Base-by-base conservation (phyloP, 2,329 filamentous ascomycete genomes). In the Cordyceps cateniannulata region DNA sequence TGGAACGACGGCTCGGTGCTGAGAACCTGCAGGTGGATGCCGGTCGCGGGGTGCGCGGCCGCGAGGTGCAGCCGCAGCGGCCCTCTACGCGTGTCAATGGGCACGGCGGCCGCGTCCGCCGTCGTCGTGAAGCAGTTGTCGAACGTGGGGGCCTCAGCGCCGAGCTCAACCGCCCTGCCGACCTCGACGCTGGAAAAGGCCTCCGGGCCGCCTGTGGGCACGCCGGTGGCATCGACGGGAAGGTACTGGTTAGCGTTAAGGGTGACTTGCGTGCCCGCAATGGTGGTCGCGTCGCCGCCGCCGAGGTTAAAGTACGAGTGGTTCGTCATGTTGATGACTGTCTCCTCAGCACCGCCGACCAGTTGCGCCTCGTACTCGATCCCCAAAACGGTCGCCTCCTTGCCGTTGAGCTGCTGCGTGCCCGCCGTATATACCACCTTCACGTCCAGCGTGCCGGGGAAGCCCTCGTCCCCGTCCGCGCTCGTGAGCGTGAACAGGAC, bases 1-100 rank as follows among this genome's bases (percentile, higher is more conserved):
- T 98, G 93, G 80, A 97, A 98, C 0, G 91, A 90, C 0, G 95
- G 95, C 79, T 98, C 93, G 0, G 93, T 98, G 78, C 90, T 95
- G 69, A 86, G 79, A 6, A 96, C 88, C 74, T 97, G 90, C 54
- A 98, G 85, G 71, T 96, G 88, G 66, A 97, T 81, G 64, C 85
- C 85, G 29, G 86, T 88, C 54, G 79, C 79, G 6, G 91, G 85
- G 73, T 97, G 91, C 73, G 83, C 83, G 62, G 95, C 89, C 25
- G 83, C 78, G 50, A 90, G 84, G 50, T 93, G 84, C 62, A 83
- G 85, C 61, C 79, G 81, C 44, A 96, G 79, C 1, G 89, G 83
- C 61, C 76, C 66, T 49, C 67, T 65, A 64, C 88, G 85, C 12
- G 88, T 90, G 72, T 91, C 88, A 53, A 90, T 75, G 6, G 85